Percentiles rank a stretch among this genome's conserved stretches.
These are phyloP conservation scores for Conticribra weissflogii DNA, from an alignment of 108 stramenopile genomes.

Conservation along the genomic window DNA sequence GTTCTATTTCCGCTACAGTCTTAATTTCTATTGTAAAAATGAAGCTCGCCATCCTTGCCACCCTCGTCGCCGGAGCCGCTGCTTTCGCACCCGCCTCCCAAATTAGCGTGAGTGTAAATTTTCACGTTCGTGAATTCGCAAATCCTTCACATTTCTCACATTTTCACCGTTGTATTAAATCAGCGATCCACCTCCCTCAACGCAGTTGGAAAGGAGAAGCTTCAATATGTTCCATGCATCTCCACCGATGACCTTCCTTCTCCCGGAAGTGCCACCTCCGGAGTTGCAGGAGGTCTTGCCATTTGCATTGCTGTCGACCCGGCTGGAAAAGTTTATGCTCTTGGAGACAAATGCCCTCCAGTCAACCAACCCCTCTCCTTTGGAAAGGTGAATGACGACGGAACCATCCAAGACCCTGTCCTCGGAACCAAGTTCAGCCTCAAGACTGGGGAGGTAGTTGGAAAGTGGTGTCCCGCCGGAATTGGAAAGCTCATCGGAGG, in stretches of 20 bases:
- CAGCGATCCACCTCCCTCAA: constrained; percentile 66
- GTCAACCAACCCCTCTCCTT: constrained; percentile 95
- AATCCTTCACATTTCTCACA: neutral
- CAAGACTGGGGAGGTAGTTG: constrained; percentile 93
- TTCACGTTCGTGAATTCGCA: too few relatives aligned
- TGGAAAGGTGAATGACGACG: constrained; percentile 82
- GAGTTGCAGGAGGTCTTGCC: constrained; percentile 92
- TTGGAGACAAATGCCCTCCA: constrained; percentile 97
- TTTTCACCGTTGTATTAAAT: neutral
- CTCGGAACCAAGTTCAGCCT: constrained; percentile 94
- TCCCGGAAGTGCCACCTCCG: constrained; percentile 89
- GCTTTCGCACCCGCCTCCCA: constrained; percentile 49
- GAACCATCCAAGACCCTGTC: constrained; percentile 91
- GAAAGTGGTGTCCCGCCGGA: constrained; percentile 91
- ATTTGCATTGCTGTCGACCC: constrained; percentile 96
- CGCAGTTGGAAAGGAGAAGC: constrained; percentile 53
- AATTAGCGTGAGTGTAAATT: neutral
- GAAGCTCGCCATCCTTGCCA: constrained; percentile 49
- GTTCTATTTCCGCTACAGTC: constrained; percentile 5
- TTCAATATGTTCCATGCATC: constrained; percentile 89
- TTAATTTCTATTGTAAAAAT: constrained; percentile 31
- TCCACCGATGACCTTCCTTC: constrained; percentile 81
- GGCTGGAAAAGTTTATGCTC: constrained; percentile 91
- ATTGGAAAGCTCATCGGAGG: constrained; percentile 94
- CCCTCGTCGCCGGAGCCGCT: constrained; percentile 44